Conservation (phyloP, 2,329 filamentous ascomycete species). For the Dactylellina haptotyla region DNA sequence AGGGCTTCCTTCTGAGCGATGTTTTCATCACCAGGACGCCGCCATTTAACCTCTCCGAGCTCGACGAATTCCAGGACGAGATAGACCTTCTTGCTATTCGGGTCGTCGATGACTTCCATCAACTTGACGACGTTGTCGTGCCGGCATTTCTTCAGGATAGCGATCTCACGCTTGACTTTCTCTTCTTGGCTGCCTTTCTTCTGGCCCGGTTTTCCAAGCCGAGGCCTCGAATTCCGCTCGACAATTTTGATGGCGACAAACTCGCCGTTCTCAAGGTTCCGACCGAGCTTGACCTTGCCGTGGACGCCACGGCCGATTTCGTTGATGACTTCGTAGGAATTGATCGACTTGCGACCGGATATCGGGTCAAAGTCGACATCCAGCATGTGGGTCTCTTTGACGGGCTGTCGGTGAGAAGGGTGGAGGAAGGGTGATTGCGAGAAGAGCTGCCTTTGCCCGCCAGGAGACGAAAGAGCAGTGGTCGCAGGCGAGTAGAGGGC, state of each 20-base stretch:
- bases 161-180: constrained; percentile 92
- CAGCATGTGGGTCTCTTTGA: constrained; percentile 58
- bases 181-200: constrained; percentile 65
- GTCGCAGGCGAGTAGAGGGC: constrained; percentile 50
- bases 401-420: constrained; percentile 56
- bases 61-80: constrained; percentile 96
- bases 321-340: constrained; percentile 96
- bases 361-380: constrained; percentile 83
- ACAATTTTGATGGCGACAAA: constrained; percentile 99
- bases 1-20: constrained; percentile 84
- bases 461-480: constrained; percentile 50
- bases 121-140: constrained; percentile 97
- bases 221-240: constrained; percentile 88
- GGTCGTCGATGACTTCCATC: constrained; percentile 96
- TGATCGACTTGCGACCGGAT: constrained; percentile 94
- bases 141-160: constrained; percentile 96
- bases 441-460: constrained; percentile 41
- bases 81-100: constrained; percentile 95
- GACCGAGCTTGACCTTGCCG: constrained; percentile 95
- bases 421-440: constrained; percentile 55
- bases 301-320: constrained; percentile 96
- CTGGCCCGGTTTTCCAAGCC: constrained; percentile 79
- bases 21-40: constrained; percentile 84
- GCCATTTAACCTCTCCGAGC: constrained; percentile 92
- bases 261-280: constrained; percentile 77